These are phyloP conservation scores for Gymnopilus junonius DNA, from an alignment of 768 basidiomycete genomes.

Conservation along the genomic window DNA sequence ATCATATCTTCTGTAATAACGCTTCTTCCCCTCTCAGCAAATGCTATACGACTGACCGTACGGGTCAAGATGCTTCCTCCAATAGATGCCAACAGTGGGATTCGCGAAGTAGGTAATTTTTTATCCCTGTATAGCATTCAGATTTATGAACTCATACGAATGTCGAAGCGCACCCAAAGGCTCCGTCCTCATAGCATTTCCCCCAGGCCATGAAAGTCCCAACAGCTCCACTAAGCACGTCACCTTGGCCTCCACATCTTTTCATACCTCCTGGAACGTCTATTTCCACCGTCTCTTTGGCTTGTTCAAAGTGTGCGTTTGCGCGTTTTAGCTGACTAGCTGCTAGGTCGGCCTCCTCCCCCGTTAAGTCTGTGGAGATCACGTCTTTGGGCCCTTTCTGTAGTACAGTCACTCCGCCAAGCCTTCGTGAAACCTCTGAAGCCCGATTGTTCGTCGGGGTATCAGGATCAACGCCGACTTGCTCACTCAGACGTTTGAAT, in stretches of 20 bases:
- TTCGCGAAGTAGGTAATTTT: slow-evolving; percentile 57
- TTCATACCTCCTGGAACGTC: slow-evolving; percentile 83
- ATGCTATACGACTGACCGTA: slow-evolving; percentile 78
- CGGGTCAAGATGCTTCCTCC: slow-evolving; percentile 91
- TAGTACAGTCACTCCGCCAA: slow-evolving; percentile 89
- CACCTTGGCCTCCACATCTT: slow-evolving; percentile 96
- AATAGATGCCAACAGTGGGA: slow-evolving; percentile 85
- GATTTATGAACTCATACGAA: neutral
- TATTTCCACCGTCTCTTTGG: slow-evolving; percentile 65
- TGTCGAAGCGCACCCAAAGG: slow-evolving; percentile 63
- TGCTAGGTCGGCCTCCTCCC: slow-evolving; percentile 49
- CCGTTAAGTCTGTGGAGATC: slow-evolving; percentile 77
- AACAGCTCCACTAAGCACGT: slow-evolving; percentile 86
- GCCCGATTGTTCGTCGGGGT: slow-evolving; percentile 63
- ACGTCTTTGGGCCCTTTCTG: slow-evolving; percentile 88
- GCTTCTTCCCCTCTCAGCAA: slow-evolving; percentile 73
- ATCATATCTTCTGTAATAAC: slow-evolving; percentile 85
- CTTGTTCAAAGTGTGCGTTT: slow-evolving; percentile 54
- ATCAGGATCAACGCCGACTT: slow-evolving; percentile 63
- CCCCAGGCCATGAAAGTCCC: slow-evolving; percentile 96
- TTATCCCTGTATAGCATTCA: slow-evolving; percentile 45
- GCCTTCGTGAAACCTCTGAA: slow-evolving; percentile 65
- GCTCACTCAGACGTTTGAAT: slow-evolving; percentile 83
- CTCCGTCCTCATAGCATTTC: slow-evolving; percentile 87
- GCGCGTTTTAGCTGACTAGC: slow-evolving; percentile 46